phyloP scores from a whole-genome alignment of 805 yeast species.

The Wickerhamomyces queroliae region DNA sequence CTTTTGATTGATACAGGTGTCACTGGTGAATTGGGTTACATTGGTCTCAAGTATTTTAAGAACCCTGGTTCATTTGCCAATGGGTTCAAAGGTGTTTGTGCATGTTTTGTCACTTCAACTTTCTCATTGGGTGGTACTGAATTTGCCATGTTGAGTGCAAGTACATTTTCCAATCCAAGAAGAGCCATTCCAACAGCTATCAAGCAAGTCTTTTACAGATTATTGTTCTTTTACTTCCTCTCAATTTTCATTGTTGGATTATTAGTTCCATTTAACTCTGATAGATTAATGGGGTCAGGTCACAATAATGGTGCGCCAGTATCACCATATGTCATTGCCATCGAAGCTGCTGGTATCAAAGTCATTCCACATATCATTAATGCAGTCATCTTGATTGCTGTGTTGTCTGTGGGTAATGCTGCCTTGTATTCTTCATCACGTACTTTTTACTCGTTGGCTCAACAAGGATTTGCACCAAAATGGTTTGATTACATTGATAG shows the following conservation, averaged over 20 bases:
- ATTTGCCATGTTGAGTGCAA: constrained; percentile 48
- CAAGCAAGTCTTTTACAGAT: constrained; percentile 50
- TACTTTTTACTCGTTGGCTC: constrained; percentile 47
- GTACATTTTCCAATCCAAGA: constrained; percentile 49
- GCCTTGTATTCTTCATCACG: constrained; percentile 45
- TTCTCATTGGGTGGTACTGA: constrained; percentile 61
- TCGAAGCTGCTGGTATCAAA: constrained; percentile 46
- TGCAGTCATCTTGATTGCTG: constrained; percentile 59
- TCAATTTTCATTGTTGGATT: constrained; percentile 43
- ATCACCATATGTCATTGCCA: constrained; percentile 68
- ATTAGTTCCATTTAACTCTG: constrained; percentile 45
- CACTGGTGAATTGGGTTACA: constrained; percentile 35
- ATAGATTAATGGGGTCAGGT: constrained; percentile 36
- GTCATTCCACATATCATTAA: constrained; percentile 60
- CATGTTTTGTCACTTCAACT: constrained; percentile 49
- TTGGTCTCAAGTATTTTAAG: constrained; percentile 47
- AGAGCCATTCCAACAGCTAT: constrained; percentile 52
- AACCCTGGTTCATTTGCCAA: constrained; percentile 49
- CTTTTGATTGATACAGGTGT: constrained; percentile 39
- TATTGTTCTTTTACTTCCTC: constrained; percentile 41
- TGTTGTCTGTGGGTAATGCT: constrained; percentile 52
- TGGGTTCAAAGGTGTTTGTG: constrained; percentile 50
- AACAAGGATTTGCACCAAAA: constrained; percentile 57
- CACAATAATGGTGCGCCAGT: constrained; percentile 36
- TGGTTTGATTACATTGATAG: constrained; percentile 46